Base-by-base conservation (phyloP, 1,139 yeast species). In the Protomyces inundatus region DNA sequence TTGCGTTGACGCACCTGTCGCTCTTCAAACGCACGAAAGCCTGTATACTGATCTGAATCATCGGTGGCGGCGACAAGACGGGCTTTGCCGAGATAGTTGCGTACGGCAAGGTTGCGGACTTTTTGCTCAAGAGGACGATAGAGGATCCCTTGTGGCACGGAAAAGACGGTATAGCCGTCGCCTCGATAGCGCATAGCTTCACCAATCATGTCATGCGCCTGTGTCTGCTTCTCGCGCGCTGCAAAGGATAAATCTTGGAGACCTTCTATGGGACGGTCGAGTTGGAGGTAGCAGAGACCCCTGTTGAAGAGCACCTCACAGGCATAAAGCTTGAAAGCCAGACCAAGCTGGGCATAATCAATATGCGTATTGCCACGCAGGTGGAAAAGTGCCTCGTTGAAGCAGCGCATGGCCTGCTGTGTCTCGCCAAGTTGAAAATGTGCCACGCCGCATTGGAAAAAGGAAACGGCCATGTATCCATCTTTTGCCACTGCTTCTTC, bases 261-360 rank as follows among this genome's bases (percentile, higher is more conserved):
- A 1, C 71, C 72, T 1, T 66, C 62, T 6, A 64, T 54, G 33
- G 62, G 55, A 7, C 68, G 66, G 30, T 69, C 70, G 14, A 64
- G 65, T 54, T 68, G 70, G 36, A 70, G 64, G 36, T 64, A 66
- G 37, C 69, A 66, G 39, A 70, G 64, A 32, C 71, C 71, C 12
- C 69, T 65, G 53, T 70, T 69, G 65, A 69, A 69, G 64, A 70
- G 64, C 53, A 70, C 68, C 48, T 70, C 72, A 51, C 72, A 70
- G 6, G 71, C 67, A 60, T 68, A 70, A 14, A 70, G 67, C 51
- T 66, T 67, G 55, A 66, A 69, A 6, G 63, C 67, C 45, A 70
- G 61, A 14, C 71, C 71, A 10, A 70, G 67, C 16, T 68, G 71
- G 39, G 65, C 66, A 54, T 70, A 70, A 55, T 70, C 71, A 55